Percentiles rank a stretch among this genome's conserved stretches.
phyloP scores from a whole-genome alignment of 2,329 filamentous ascomycete genomes.

The Pseudogymnoascus sp. region DNA sequence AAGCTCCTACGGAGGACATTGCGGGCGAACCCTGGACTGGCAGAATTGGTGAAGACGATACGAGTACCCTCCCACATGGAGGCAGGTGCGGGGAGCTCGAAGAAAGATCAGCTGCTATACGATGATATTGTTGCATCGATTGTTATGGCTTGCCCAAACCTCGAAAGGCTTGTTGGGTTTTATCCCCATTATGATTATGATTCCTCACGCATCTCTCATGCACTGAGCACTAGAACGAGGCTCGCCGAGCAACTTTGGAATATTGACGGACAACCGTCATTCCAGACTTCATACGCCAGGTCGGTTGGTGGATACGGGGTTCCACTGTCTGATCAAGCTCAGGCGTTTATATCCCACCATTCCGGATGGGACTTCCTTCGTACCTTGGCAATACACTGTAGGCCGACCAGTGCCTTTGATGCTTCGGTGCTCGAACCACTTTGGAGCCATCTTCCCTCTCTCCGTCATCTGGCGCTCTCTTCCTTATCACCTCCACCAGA shows the following conservation, averaged over 20 bases:
- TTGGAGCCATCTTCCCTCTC: conserved; percentile 44
- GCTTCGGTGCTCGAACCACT: conserved; percentile 46
- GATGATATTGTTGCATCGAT: conserved; percentile 53
- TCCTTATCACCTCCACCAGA: conserved; percentile 40
- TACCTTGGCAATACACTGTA: conserved; percentile 53
- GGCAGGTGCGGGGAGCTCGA: conserved; percentile 25
- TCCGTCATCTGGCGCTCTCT: conserved; percentile 55
- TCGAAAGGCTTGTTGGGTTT: conserved; percentile 52
- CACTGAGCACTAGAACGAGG: conserved; percentile 49
- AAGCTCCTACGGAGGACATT: conserved; percentile 53
- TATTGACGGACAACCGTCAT: conserved; percentile 27
- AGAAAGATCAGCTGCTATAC: conserved; percentile 41
- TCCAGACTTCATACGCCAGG: conserved; percentile 4
- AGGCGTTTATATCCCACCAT: conserved; percentile 46
- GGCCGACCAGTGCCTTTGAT: conserved; percentile 48
- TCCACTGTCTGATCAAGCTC: conserved; percentile 36
- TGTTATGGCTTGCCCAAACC: conserved; percentile 59
- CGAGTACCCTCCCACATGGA: conserved; percentile 47
- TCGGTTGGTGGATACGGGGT: conserved; percentile 30
- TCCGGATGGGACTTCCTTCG: conserved; percentile 49
- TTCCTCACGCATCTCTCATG: conserved; percentile 52
- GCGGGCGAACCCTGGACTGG: conserved; percentile 46
- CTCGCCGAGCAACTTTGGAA: conserved; percentile 56
- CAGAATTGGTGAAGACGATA: conserved; percentile 48
- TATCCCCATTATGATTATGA: conserved; percentile 49